Percentiles rank a stretch among this genome's conserved stretches.
These are phyloP conservation scores for Scenedesmus sp. DNA, from an alignment of 163 green algal species.

Conservation along the genomic window DNA sequence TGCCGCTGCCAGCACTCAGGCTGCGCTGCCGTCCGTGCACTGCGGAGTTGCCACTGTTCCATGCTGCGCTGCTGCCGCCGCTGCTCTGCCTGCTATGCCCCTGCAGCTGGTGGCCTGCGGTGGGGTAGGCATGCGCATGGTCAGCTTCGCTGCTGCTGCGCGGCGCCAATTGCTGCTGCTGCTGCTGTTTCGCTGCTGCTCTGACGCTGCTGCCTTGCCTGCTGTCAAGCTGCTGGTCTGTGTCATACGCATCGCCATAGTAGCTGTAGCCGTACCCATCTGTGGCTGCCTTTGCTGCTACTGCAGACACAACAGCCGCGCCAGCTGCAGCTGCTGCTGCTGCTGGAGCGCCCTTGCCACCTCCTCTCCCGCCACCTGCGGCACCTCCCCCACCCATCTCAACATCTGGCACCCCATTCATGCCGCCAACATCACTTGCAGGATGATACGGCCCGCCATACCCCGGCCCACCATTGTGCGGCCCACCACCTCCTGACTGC, in stretches of 20 bases:
- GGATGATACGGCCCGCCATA: background rate
- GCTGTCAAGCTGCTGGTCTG: background rate
- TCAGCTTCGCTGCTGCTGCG: background rate
- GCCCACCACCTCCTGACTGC: no score
- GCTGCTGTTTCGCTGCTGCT: background rate
- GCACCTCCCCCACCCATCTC: background rate
- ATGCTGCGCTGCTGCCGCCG: background rate
- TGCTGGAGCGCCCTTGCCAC: background rate
- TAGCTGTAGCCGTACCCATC: background rate
- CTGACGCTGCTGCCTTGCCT: background rate
- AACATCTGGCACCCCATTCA: background rate
- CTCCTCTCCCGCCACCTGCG: background rate
- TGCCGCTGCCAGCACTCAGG: background rate
- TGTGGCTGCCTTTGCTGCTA: background rate
- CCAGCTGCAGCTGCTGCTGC: slow-evolving; percentile 23
- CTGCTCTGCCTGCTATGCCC: background rate
- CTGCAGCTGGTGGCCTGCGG: background rate
- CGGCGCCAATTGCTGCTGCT: background rate
- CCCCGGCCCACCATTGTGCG: background rate
- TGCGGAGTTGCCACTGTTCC: slow-evolving; percentile 6
- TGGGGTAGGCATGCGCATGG: background rate
- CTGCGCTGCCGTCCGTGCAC: background rate
- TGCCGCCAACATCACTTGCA: background rate
- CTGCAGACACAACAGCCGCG: background rate
- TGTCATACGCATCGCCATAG: background rate